Evolutionary conservation across 179 eudicot species (phyloP), one percentile per base, ranked within the genome.

Genomic region (Gypsophila paniculata): DNA sequence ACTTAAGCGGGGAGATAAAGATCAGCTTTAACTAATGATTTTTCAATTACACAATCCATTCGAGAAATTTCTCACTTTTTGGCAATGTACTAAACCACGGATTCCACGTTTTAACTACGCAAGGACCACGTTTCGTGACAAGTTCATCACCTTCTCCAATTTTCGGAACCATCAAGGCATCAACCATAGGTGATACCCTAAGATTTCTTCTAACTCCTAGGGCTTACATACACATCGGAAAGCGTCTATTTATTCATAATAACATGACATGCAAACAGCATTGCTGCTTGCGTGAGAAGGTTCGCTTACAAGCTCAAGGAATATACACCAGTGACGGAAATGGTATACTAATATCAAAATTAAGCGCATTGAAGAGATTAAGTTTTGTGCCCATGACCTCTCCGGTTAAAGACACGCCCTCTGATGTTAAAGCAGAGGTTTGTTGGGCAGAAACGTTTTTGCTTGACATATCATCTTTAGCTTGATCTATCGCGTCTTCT

Each of bases 301-400:
- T 46, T 61, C 11, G 55, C 57, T 2, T 6, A 42, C 62, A 71
- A 23, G 52, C 39, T 9, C 68, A 57, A 14, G 82, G 79, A 32
- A 68, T 55, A 69, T 68, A 66, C 71, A 76, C 26, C 39, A 68
- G 55, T 18, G 79, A 57, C 22, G 74, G 63, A 72, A 79, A 72
- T 23, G 82, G 74, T 18, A 53, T 13, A 23, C 67, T 61, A 49
- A 75, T 5, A 21, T 71, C 72, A 61, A 42, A 22, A 34, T 61
- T 39, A 51, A 26, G 26, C 14, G 71, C 57, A 29, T 59, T 13
- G 39, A 71, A 65, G 52, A 64, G 76, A 23, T 42, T 75, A 32
- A 52, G 42, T 49, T 61, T 38, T 21, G 60, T n/a, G 62, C 60
- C 68, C 46, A 36, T 22, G 11, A 38, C 48, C 18, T 75, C 64